These are phyloP conservation scores for Ceraceosorus bombacis DNA, from an alignment of 1,284 basidiomycete species.

Conservation along the genomic window DNA sequence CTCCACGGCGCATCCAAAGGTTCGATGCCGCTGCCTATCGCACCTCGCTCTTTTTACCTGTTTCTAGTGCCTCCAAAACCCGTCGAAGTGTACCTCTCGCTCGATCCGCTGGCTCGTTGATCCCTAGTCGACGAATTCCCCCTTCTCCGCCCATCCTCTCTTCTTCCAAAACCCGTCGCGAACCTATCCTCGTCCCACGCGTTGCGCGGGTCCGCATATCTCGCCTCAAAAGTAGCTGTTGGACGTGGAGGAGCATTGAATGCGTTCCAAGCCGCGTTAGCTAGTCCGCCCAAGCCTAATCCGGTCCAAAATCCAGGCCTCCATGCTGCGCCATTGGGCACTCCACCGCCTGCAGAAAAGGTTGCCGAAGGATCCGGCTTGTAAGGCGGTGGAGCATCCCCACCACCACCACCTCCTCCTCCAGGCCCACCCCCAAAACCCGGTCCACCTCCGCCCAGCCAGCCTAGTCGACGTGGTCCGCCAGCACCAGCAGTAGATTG, in stretches of 20 bases:
- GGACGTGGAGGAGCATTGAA: not conserved
- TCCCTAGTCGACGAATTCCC: conserved; percentile 22
- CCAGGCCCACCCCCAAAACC: conserved; percentile 51
- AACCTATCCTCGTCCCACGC: conserved; percentile 10
- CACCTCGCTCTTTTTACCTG: not conserved
- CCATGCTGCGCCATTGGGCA: conserved; percentile 16
- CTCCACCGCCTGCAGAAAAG: not conserved
- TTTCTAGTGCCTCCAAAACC: conserved; percentile 34
- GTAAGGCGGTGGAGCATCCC: conserved; percentile 70
- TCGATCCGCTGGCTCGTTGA: conserved; percentile 18
- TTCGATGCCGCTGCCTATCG: too few relatives aligned
- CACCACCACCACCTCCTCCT: conserved; percentile 46
- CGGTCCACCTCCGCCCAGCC: conserved; percentile 55
- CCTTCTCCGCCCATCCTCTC: not conserved
- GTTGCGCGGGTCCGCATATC: conserved; percentile 1
- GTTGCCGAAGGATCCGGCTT: conserved; percentile 51
- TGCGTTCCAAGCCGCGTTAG: conserved; percentile 10
- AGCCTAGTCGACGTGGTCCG: conserved; percentile 33
- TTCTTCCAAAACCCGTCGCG: conserved; percentile 3
- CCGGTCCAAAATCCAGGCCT: conserved; percentile 38
- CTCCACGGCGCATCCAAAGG: too few relatives aligned
- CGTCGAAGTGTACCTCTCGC: conserved; percentile 17
- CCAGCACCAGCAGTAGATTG: conserved; percentile 20
- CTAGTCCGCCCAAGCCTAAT: conserved; percentile 22
- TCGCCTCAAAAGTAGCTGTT: not conserved